Evolutionary conservation across 2,329 filamentous ascomycete species (phyloP).

Genomic region (Colletotrichum cordylinicola): DNA sequence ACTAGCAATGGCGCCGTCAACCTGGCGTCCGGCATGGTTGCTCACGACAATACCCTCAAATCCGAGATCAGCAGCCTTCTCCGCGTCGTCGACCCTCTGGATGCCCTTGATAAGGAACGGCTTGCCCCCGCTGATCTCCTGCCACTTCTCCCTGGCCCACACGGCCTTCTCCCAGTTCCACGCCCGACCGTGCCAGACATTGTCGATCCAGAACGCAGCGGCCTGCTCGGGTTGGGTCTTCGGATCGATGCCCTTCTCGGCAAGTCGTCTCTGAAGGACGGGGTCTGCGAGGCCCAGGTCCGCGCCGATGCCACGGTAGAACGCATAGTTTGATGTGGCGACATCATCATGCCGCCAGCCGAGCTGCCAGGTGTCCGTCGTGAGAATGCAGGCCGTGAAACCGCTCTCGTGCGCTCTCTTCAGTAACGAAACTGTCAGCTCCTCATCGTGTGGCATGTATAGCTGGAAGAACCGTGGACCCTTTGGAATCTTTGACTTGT

Average conservation of each 20-base stretch:
- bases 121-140: constrained; percentile 60
- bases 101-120: constrained; percentile 69
- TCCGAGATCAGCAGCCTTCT: constrained; percentile 60
- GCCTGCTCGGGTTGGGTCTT: constrained; percentile 50
- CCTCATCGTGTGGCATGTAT: constrained; percentile 69
- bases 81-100: constrained; percentile 64
- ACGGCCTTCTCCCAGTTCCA: constrained; percentile 68
- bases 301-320: constrained; percentile 65
- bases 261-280: constrained; percentile 60
- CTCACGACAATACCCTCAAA: constrained; percentile 66
- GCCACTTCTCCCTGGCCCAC: constrained; percentile 67
- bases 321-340: constrained; percentile 63
- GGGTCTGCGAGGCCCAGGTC: constrained; percentile 65
- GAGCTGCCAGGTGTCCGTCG: constrained; percentile 68
- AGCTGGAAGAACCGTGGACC: constrained; percentile 65
- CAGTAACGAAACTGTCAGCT: constrained; percentile 60
- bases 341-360: constrained; percentile 67
- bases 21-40: constrained; percentile 62
- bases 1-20: constrained; percentile 53
- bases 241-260: constrained; percentile 57
- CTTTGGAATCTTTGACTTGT: constrained; percentile 5
- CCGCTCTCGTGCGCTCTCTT: constrained; percentile 59
- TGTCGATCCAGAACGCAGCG: constrained; percentile 67
- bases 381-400: constrained; percentile 64
- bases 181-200: constrained; percentile 66